A percentile compares a stretch with the other conserved stretches of the same genome.
Evolutionary conservation across 140 eudicot genomes (phyloP).

Genomic region (Senecio squalidus): DNA sequence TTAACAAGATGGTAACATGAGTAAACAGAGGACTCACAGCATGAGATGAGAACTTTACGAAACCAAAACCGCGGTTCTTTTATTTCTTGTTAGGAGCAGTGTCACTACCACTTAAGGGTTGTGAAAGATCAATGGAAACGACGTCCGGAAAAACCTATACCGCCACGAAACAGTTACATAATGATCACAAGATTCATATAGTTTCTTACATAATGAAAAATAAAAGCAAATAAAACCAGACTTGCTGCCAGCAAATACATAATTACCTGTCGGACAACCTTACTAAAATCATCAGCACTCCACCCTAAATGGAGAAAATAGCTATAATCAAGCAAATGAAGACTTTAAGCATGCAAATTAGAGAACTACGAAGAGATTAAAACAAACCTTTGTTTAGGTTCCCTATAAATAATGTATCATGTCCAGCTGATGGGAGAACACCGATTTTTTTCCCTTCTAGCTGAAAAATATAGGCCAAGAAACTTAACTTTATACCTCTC

Average conservation of each 20-base stretch:
- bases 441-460: conserved; percentile 91
- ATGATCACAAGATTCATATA: neutral
- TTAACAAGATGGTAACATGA: conserved; percentile 10
- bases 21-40: conserved; percentile 52
- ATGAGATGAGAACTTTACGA: conserved; percentile 80
- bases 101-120: conserved; percentile 36
- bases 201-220: conserved; percentile 1
- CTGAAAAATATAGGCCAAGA: conserved; percentile 44
- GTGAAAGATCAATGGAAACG: conserved; percentile 67
- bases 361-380: conserved; percentile 7
- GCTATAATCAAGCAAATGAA: neutral
- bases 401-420: conserved; percentile 74
- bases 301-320: conserved; percentile 46
- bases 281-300: conserved; percentile 67
- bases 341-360: conserved; percentile 12
- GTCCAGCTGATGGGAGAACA: conserved; percentile 78
- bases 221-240: neutral
- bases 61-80: conserved; percentile 79
- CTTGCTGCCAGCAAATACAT: neutral
- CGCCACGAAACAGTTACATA: neutral
- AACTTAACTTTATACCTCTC: conserved; percentile 5
- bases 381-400: conserved; percentile 83
- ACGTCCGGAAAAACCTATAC: conserved; percentile 78
- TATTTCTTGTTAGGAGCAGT: conserved; percentile 40
- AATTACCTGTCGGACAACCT: conserved; percentile 64